Percentiles rank a stretch among this genome's conserved stretches.
These are phyloP conservation scores for Irpex rosettiformis DNA, from an alignment of 1,284 basidiomycete genomes.

Conservation along the genomic window DNA sequence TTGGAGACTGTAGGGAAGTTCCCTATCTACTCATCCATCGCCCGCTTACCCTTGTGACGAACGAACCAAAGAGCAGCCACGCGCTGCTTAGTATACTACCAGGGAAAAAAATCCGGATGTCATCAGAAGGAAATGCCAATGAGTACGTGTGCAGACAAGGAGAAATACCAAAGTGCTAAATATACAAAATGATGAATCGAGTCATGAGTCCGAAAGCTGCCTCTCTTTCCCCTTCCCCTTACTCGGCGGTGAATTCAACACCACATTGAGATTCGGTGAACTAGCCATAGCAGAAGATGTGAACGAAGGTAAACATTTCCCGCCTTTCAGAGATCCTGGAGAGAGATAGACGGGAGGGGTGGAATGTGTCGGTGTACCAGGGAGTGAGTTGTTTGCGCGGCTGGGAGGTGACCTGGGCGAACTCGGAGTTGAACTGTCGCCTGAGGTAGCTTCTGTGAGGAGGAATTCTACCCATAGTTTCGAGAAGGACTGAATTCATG, in stretches of 20 bases:
- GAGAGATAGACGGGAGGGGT: constrained; percentile 27
- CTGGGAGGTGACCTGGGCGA: constrained; percentile 23
- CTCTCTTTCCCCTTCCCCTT: constrained; percentile 27
- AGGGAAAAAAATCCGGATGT: too few species aligned
- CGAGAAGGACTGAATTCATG: constrained; percentile 75
- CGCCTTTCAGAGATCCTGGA: constrained; percentile 32
- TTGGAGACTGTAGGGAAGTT: too few species aligned
- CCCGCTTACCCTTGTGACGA: too few species aligned
- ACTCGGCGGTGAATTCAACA: constrained; percentile 37
- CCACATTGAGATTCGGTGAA: constrained; percentile 50
- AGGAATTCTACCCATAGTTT: constrained; percentile 95
- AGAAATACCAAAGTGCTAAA: too few species aligned
- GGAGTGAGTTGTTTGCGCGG: constrained; percentile 42
- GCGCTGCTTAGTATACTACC: too few species aligned
- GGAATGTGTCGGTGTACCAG: constrained; percentile 44
- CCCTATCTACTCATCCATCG: too few species aligned
- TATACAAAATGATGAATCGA: background rate
- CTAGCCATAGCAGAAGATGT: constrained; percentile 41
- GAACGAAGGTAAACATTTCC: constrained; percentile 48
- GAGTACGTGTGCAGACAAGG: too few species aligned
- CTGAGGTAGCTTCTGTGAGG: constrained; percentile 80
- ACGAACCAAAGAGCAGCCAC: too few species aligned
- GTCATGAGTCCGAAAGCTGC: constrained; percentile 12
- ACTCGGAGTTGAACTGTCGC: constrained; percentile 36
- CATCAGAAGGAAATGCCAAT: too few species aligned